phyloP scores from a whole-genome alignment of 2,329 filamentous ascomycete genomes.

The Aureobasidium namibiae region DNA sequence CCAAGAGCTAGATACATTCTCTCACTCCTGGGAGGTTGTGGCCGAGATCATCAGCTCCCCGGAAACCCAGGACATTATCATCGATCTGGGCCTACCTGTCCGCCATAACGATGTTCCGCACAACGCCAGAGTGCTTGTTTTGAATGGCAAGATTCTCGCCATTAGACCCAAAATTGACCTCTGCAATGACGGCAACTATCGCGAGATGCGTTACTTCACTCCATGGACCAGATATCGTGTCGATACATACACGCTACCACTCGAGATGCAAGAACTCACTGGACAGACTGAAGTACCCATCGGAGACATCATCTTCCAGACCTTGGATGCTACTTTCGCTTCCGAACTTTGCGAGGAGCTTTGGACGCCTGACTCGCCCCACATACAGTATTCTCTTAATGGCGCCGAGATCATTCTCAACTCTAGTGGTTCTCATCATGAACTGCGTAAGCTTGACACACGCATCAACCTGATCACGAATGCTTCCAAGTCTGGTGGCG shows the following conservation, averaged over 20 bases:
- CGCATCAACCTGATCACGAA: constrained; percentile 56
- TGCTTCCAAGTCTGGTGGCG: constrained; percentile 55
- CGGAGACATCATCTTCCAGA: constrained; percentile 58
- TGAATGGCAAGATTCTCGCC: constrained; percentile 60
- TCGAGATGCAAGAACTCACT: constrained; percentile 49
- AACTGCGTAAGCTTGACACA: constrained; percentile 57
- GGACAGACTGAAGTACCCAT: constrained; percentile 53
- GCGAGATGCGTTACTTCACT: constrained; percentile 48
- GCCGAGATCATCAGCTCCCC: constrained; percentile 52
- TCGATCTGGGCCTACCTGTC: constrained; percentile 47
- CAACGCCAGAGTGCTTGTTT: constrained; percentile 57
- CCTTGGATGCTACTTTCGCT: constrained; percentile 55
- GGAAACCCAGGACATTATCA: constrained; percentile 55
- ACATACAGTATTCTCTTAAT: constrained; percentile 54
- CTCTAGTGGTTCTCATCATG: constrained; percentile 59
- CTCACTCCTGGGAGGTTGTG: constrained; percentile 52
- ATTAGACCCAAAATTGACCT: constrained; percentile 66
- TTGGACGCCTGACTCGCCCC: constrained; percentile 52
- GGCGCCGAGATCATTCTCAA: constrained; percentile 58
- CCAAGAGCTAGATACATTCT: constrained; percentile 33
- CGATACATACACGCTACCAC: constrained; percentile 58
- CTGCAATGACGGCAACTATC: constrained; percentile 58
- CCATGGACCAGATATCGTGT: constrained; percentile 53
- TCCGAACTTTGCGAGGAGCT: constrained; percentile 62
- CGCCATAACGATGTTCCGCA: constrained; percentile 54